Evolutionary conservation across 768 basidiomycete species (phyloP), one percentile per base, ranked within the genome.

Genomic region (Cubamyces lactineus): DNA sequence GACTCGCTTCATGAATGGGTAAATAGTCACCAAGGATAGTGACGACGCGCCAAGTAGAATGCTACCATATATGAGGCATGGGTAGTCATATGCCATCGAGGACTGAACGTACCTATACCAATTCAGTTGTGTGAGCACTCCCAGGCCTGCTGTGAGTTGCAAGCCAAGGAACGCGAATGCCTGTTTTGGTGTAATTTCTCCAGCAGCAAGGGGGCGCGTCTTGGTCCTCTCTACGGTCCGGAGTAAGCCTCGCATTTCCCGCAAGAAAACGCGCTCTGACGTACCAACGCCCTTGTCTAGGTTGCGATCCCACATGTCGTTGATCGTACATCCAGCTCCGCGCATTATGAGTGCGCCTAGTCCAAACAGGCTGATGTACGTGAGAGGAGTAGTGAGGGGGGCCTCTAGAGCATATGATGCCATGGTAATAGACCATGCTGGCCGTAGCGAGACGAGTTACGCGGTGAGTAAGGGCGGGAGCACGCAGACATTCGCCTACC

Each of bases 381-480:
- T 86, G 56, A 94, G 71, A 16, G 93, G 91, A 0, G 80, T 83
- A 2, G 84, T 82, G 48, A 82, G 78, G 0, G 94, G 91, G 5
- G 84, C 78, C 21, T 87, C 79, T 8, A 86, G 76, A 12, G 92
- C 88, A 68, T 95, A 96, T 2, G 92, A 87, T 0, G 94, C 94
- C 92, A 99, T 96, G 7, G 94, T 92, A 70, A 99, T 97, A 11
- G 94, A 94, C 97, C 97, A 99, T 8, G 95, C 97, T 99, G 58
- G 38, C 19, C 23, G 50, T 5, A 15, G 24, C 15, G n/a, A n/a
- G 17, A 8, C 34, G 30, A 40, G 34, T 53, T 11, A 56, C 26
- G 40, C 17, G 12, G 40, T 51, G 54, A 55, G 49, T 0, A 24
- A 28, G 28, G n/a, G 16, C 23, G 11, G 39, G 24, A 23, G 11